A percentile compares a stretch with the other conserved stretches of the same genome.
These are phyloP conservation scores for Glomus cerebriforme DNA, from an alignment of 192 early-diverging fungal genomes.

Conservation along the genomic window DNA sequence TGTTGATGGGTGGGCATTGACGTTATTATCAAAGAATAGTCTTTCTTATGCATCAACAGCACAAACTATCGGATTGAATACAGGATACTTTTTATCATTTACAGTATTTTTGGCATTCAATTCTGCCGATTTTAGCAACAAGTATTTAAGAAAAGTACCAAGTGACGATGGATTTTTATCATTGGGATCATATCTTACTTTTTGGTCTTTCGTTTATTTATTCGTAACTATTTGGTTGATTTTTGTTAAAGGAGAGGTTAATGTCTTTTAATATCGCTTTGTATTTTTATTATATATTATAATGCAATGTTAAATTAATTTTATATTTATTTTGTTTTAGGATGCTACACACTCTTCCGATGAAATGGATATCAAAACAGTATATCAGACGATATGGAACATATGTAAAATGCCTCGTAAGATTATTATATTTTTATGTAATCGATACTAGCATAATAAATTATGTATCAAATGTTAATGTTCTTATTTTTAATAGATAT, in stretches of 20 bases:
- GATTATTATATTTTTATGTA: slow-evolving; percentile 29
- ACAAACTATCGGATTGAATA: slow-evolving; percentile 96
- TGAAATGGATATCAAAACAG: slow-evolving; percentile 65
- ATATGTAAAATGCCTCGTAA: slow-evolving; percentile 83
- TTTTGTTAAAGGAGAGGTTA: slow-evolving; percentile 72
- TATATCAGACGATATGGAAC: slow-evolving; percentile 88
- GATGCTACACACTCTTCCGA: slow-evolving; percentile 47
- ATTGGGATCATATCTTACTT: slow-evolving; percentile 85
- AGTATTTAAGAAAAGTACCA: slow-evolving; percentile 74
- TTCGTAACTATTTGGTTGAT: slow-evolving; percentile 83
- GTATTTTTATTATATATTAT: not conserved
- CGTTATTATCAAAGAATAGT: slow-evolving; percentile 87
- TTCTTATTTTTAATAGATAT: slow-evolving; percentile 64
- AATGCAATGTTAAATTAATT: not conserved
- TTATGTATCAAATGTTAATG: not conserved
- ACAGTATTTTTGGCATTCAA: slow-evolving; percentile 97
- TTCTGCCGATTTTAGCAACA: slow-evolving; percentile 90
- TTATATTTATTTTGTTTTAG: slow-evolving; percentile 13
- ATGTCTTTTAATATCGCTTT: not conserved
- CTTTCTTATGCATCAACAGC: slow-evolving; percentile 90
- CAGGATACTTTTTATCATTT: slow-evolving; percentile 94
- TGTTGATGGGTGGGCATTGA: slow-evolving; percentile 91
- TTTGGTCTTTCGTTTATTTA: slow-evolving; percentile 93
- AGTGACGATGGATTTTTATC: slow-evolving; percentile 71
- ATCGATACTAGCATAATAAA: not conserved